Evolutionary conservation across 1,284 basidiomycete genomes (phyloP), one percentile per base, ranked within the genome.

Genomic region (Leccinum idahoense): DNA sequence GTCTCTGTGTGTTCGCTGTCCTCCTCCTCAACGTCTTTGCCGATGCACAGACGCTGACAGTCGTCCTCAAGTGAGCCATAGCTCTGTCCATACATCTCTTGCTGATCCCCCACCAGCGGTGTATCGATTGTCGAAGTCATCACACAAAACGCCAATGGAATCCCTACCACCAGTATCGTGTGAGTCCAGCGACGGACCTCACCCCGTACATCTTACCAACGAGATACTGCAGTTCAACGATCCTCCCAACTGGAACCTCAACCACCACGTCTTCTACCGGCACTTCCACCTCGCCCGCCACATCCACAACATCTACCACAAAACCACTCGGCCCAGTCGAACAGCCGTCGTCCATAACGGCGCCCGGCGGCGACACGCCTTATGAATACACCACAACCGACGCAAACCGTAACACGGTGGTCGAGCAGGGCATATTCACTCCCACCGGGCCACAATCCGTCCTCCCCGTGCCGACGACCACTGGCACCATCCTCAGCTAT

Each of bases 331-430:
- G 86, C 0, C 86, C 85, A 3, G 86, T 88, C 1, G 87, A 82
- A 7, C 78, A 81, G 65, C 86, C 87, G 18, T 77, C 73, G 3
- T 53, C 82, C 1, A 80, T 66, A 18, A 74, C 74, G 1, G 75
- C 74, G 2, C 75, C 81, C 18, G 77, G 79, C 12, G 83, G 79
- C 3, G 78, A 80, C 18, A 86, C 83, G 0, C 81, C 82, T 0
- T 90, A 80, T 69, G 73, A 72, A 0, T 89, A 88, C 69, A 87
- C 85, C n/a, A 90, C 84, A 0, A 82, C 86, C 6, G 77, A 87
- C 62, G 79, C 85, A 51, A 73, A 72, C 57, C 88, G 88, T 49
- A 74, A 80, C n/a, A 79, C 80, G 2, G 75, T 76, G 15, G 76
- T 73, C 1, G 20, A 83, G 39, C 66, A 71, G 12, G 87, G 80